Evolutionary conservation across 2,329 filamentous ascomycete species (phyloP).

Genomic region (Pseudovirgaria hyperparasitica): DNA sequence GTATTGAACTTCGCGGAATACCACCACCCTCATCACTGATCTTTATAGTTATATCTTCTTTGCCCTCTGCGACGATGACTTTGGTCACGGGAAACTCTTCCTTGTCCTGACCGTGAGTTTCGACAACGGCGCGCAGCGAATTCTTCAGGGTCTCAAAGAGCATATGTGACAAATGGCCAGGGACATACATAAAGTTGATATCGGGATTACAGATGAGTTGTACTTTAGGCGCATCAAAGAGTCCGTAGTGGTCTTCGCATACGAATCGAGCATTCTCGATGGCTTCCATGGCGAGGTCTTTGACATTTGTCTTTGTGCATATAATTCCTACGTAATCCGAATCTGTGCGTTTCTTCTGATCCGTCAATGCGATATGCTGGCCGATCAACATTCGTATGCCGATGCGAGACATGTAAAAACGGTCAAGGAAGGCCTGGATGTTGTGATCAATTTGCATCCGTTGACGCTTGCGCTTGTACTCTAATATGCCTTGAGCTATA

Average conservation of each 20-base stretch:
- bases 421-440: conserved; percentile 93
- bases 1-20: conserved; percentile 84
- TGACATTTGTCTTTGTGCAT: conserved; percentile 95
- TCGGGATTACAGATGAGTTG: conserved; percentile 91
- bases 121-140: conserved; percentile 89
- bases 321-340: conserved; percentile 97
- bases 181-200: conserved; percentile 98
- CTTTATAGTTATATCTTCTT: conserved; percentile 98
- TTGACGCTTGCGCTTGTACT: conserved; percentile 94
- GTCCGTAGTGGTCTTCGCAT: conserved; percentile 94
- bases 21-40: conserved; percentile 93
- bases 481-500: conserved; percentile 79
- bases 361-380: conserved; percentile 92
- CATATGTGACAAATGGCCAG: conserved; percentile 98
- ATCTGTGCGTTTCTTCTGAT: conserved; percentile 80
- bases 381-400: conserved; percentile 98
- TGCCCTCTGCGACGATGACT: conserved; percentile 92
- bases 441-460: conserved; percentile 97
- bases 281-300: conserved; percentile 86
- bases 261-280: conserved; percentile 99
- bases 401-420: conserved; percentile 99
- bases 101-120: conserved; percentile 87
- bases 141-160: conserved; percentile 99
- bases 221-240: conserved; percentile 93
- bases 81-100: conserved; percentile 95